Base-by-base conservation (phyloP, 2,329 filamentous ascomycete species). In the Cyclaneusma minus region DNA sequence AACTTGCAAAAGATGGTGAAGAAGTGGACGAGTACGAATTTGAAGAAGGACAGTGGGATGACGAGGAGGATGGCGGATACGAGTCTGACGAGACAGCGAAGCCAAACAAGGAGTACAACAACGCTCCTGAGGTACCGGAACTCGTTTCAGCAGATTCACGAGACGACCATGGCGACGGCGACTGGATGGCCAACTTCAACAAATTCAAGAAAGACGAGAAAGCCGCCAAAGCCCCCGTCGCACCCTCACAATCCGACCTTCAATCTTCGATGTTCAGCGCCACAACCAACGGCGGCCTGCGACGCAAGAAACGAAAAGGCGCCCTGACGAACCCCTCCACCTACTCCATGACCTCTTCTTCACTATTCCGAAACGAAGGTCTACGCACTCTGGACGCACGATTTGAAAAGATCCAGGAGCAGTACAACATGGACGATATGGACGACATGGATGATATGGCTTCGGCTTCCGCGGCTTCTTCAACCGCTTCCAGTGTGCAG, bases 251-350 rank as follows among this genome's bases (percentile, higher is more conserved):
- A 10, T 75, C 72, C 3, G 76, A 77, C 35, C 44, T 76, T 24
- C 71, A 79, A 42, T 75, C 68, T 2, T 79, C 78, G 5, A 59
- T 76, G 38, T 67, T 78, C 56, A 84, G 77, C 2, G 73, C 77
- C 1, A 84, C 78, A 3, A 76, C 80, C 2, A 78, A 75, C 34
- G 82, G 80, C 18, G 83, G 83, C 8, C 58, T 10, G 17, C 71
- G 81, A 27, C 68, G 66, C 34, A 95, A 95, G 73, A 94, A 93
- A 68, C 73, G 87, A 46, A 95, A 93, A 60, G 87, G 85, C 23
- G 87, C 89, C 3, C 56, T 91, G 49, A 95, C 87, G 3, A 82
- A 79, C 37, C 77, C 80, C 1, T 89, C 84, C 1, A 73, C 68
- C 31, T 92, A 89, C 54, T 89, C 80, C 27, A 93, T 93, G 85